Evolutionary conservation across 805 yeast genomes (phyloP).

Genomic region (Maudiozyma saulgeensis): DNA sequence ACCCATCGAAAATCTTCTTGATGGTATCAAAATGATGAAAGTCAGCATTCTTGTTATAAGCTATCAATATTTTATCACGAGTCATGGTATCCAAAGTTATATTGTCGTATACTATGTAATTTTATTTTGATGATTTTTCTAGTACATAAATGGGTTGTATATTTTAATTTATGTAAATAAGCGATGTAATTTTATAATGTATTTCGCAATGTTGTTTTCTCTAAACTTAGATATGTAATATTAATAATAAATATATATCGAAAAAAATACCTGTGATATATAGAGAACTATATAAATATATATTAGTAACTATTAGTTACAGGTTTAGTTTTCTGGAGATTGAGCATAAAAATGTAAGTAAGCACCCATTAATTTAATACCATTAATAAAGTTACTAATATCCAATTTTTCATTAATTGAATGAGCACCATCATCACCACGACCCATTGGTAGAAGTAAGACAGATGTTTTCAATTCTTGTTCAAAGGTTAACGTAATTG

Average conservation of each 20-base stretch:
- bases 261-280: too few species aligned
- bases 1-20: not conserved
- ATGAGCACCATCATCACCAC: conserved; percentile 99
- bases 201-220: conserved; percentile 19
- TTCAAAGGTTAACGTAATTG: conserved; percentile 91
- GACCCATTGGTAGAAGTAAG: conserved; percentile 89
- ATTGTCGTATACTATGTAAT: not conserved
- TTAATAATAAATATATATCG: too few species aligned
- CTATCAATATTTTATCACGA: conserved; percentile 4
- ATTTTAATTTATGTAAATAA: too few species aligned
- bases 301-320: conserved; percentile 48
- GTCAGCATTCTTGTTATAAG: not conserved
- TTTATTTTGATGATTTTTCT: not conserved
- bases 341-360: conserved; percentile 79
- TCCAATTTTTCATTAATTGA: conserved; percentile 93
- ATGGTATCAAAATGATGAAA: not conserved
- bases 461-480: conserved; percentile 77
- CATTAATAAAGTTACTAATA: conserved; percentile 80
- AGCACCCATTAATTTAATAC: conserved; percentile 87
- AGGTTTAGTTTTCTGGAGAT: conserved; percentile 18
- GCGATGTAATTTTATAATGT: conserved; percentile 13
- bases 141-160: too few species aligned
- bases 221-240: too few species aligned
- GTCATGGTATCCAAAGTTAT: not conserved
- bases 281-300: conserved; percentile 42